phyloP scores from a whole-genome alignment of 2,329 filamentous ascomycete species.

The Claviceps spartinae region DNA sequence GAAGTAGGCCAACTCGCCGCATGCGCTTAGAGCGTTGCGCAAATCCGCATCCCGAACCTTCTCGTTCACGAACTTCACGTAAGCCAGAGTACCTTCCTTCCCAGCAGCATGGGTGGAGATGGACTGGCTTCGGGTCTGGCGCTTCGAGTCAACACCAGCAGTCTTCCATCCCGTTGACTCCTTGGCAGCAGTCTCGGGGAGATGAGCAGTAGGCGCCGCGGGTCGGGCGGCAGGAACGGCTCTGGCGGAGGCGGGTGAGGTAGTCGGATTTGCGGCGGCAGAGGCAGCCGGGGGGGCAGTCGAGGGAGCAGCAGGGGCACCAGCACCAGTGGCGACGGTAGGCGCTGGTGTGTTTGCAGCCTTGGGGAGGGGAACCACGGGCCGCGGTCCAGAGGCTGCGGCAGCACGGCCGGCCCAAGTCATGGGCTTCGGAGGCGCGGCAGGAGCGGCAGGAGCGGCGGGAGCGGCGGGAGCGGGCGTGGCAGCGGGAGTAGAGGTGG shows the following conservation, averaged over 20 bases:
- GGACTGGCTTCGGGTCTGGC: constrained; percentile 62
- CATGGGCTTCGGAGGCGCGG: constrained; percentile 43
- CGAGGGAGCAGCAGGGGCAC: constrained; percentile 25
- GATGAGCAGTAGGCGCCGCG: constrained; percentile 21
- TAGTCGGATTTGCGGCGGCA: constrained; percentile 11
- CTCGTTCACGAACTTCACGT: constrained; percentile 91
- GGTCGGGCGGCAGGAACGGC: constrained; percentile 13
- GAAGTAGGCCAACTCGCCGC: constrained; percentile 58
- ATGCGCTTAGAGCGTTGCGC: constrained; percentile 54
- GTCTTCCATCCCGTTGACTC: constrained; percentile 64
- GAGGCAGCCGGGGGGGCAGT: constrained; percentile 23
- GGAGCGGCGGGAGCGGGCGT: no score
- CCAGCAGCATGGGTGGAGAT: constrained; percentile 46
- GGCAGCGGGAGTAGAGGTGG: constrained; percentile 14
- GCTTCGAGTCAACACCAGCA: constrained; percentile 70
- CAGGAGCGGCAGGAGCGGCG: constrained; percentile 21
- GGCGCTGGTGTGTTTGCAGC: constrained; percentile 37
- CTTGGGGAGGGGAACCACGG: constrained; percentile 44
- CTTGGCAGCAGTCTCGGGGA: constrained; percentile 32
- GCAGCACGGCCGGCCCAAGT: constrained; percentile 61
- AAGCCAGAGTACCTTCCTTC: constrained; percentile 67
- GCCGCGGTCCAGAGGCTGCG: constrained; percentile 41
- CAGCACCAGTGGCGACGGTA: constrained; percentile 25
- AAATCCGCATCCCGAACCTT: constrained; percentile 68
- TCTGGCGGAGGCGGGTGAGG: constrained; percentile 15